Evolutionary conservation across 768 basidiomycete species (phyloP), one percentile per base, ranked within the genome.

Genomic region (Boletus vinaceobasis): DNA sequence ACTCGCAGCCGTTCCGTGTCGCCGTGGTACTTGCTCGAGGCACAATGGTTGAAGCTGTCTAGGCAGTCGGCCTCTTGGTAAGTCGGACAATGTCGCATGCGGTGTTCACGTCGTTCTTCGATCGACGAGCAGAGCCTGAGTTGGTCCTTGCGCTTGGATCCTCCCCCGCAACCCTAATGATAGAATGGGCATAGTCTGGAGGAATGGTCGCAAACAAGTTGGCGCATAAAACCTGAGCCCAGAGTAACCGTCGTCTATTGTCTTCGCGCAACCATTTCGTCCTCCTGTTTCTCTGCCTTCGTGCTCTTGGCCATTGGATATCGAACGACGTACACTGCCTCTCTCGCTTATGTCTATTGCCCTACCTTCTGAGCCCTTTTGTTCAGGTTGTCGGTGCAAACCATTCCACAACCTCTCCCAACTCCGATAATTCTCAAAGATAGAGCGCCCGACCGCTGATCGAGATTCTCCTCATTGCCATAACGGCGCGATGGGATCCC

Each of bases 401-500:
- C 40, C 8, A 31, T 2, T n/a, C 31, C 21, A 17, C 19, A 45
- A 57, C 48, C 4, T 36, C 29, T 13, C 42, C 31, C 21, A 47
- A 49, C n/a, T 43, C 46, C 31, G 21, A n/a, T 39, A 40, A 38
- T 29, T 42, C 42, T 47, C 17, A 51, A 43, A 31, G 33, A 42
- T 23, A 29, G 21, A 40, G 19, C 15, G 13, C 39, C n/a, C 26
- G 31, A 14, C 43, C 8, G 8, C 64, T 44, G 40, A 52, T 59
- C 43, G 37, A 52, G 35, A 46, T 53, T 50, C 32, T 38, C 33
- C 26, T 32, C 26, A 9, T 39, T 43, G 32, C 44, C 37, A 23
- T 64, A 52, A 58, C 43, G 26, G 29, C 56, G 32, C 36, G 50
- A 56, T 54, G 50, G 23, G 43, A 31, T 23, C 43, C 36, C 21